Percentiles rank a stretch among this genome's conserved stretches.
Evolutionary conservation across 1,284 basidiomycete species (phyloP).

Genomic region (Boletus smithii): DNA sequence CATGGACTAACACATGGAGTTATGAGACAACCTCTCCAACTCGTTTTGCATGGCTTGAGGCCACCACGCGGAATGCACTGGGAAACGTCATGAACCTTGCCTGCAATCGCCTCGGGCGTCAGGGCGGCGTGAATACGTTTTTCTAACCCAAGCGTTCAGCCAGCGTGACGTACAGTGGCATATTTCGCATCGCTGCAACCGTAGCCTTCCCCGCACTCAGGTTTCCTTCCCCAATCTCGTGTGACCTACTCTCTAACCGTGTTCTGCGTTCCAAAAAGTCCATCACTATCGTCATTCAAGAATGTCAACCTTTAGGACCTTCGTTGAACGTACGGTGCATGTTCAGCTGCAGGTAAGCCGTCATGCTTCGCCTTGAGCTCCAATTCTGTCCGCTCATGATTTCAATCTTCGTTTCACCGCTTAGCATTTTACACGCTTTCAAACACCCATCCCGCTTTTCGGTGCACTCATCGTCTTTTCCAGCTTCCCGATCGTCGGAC

Average conservation of each 20-base stretch:
- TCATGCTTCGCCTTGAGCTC: not conserved
- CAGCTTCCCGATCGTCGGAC: constrained; percentile 6
- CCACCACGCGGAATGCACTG: not conserved
- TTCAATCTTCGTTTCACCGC: not conserved
- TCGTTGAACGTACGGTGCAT: constrained; percentile 11
- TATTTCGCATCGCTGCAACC: constrained; percentile 1
- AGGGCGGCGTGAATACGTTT: constrained; percentile 4
- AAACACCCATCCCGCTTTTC: constrained; percentile 5
- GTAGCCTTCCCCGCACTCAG: not conserved
- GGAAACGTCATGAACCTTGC: not conserved
- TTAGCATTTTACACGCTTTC: constrained; percentile 10
- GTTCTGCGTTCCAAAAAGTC: not conserved
- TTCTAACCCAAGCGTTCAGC: not conserved
- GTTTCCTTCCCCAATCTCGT: not conserved
- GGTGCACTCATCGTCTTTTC: constrained; percentile 13
- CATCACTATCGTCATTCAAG: not conserved
- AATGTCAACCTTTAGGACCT: constrained; percentile 13
- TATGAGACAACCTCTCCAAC: not conserved
- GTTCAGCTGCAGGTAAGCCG: constrained; percentile 14
- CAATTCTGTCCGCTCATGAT: not conserved
- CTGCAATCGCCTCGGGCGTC: not conserved
- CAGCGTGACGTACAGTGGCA: not conserved
- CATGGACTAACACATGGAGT: not conserved
- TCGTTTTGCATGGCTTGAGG: not conserved
- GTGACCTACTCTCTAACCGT: not conserved